Evolutionary conservation across 73 alveolate genomes (phyloP).

Genomic region (Uronychia setigera): DNA sequence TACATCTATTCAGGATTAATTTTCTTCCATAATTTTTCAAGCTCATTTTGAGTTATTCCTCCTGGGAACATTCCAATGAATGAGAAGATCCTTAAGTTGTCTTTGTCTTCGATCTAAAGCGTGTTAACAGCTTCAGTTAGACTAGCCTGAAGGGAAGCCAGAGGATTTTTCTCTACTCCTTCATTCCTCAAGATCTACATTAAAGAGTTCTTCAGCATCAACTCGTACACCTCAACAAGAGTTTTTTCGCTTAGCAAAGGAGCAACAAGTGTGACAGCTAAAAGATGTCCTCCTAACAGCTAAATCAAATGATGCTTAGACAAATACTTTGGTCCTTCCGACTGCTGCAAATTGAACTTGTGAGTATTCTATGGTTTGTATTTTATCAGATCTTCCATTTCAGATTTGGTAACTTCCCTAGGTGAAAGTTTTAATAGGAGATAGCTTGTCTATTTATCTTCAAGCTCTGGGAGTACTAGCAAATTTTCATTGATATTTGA

Average conservation of each 20-base stretch:
- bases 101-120: not conserved
- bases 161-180: not conserved
- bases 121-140: not conserved
- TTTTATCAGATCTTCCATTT: not conserved
- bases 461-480: not conserved
- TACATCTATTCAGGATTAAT: no score
- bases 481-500: not conserved
- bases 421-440: not conserved
- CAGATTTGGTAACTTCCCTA: not conserved
- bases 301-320: slow-evolving; percentile 27
- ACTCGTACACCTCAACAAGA: slow-evolving; percentile 33
- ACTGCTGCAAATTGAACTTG: not conserved
- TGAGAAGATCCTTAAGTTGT: not conserved
- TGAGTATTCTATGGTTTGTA: not conserved
- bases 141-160: not conserved
- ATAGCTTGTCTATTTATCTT: not conserved
- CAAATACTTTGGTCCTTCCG: not conserved
- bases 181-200: not conserved
- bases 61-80: not conserved
- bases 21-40: not conserved
- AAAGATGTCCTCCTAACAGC: slow-evolving; percentile 66
- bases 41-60: not conserved
- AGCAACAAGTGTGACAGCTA: slow-evolving; percentile 63
- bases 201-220: not conserved
- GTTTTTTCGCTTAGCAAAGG: slow-evolving; percentile 44